A percentile compares a stretch with the other conserved stretches of the same genome.
These are phyloP conservation scores for Mortierella claussenii DNA, from an alignment of 192 early-diverging fungal species.

Conservation along the genomic window DNA sequence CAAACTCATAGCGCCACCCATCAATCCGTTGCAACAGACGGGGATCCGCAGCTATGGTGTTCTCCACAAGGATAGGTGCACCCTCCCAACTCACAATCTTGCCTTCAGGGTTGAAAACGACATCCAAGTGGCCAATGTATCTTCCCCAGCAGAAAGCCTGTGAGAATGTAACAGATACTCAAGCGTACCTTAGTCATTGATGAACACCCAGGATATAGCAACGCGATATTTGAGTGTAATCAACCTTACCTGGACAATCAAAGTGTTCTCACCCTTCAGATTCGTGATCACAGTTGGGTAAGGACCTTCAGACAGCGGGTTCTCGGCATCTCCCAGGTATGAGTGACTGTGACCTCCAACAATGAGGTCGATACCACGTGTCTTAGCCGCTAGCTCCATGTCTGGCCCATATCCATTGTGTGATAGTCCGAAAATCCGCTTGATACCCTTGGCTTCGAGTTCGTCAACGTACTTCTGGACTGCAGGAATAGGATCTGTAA, in stretches of 20 bases:
- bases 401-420: constrained; percentile 83
- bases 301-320: constrained; percentile 63
- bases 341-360: constrained; percentile 85
- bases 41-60: constrained; percentile 60
- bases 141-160: constrained; percentile 66
- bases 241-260: constrained; percentile 72
- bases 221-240: background rate
- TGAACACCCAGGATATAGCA: no score
- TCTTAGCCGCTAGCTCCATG: constrained; percentile 66
- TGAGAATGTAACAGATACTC: background rate
- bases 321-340: constrained; percentile 64
- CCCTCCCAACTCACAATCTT: constrained; percentile 67
- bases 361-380: constrained; percentile 69
- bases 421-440: constrained; percentile 72
- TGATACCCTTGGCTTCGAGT: constrained; percentile 68
- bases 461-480: constrained; percentile 74
- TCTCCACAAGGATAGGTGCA: constrained; percentile 66
- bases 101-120: constrained; percentile 67
- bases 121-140: constrained; percentile 71
- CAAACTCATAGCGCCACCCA: constrained; percentile 59
- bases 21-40: constrained; percentile 53
- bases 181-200: no score
- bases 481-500: constrained; percentile 66
- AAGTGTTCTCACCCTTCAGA: constrained; percentile 71
- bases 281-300: constrained; percentile 78